Percentiles rank a stretch among this genome's conserved stretches.
phyloP scores from a whole-genome alignment of 73 alveolate genomes.

The Tetrahymena borealis region DNA sequence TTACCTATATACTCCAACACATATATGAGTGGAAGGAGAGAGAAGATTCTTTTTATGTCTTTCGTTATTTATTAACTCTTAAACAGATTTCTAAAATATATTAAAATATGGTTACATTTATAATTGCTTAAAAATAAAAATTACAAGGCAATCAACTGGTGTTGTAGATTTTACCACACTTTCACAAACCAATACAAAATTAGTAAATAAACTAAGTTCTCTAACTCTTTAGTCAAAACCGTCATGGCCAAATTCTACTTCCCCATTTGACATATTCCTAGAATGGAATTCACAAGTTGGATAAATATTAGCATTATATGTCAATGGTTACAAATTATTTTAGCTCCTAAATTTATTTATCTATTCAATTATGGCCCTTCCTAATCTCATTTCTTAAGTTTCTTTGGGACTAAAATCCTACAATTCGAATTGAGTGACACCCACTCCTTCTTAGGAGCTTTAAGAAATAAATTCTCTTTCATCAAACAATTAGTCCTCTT shows the following conservation, averaged over 20 bases:
- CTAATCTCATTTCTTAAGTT: background rate
- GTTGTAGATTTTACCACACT: background rate
- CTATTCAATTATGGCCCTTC: background rate
- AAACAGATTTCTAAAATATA: background rate
- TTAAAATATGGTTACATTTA: background rate
- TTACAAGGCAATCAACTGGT: background rate
- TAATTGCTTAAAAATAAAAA: background rate
- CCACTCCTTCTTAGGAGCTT: background rate
- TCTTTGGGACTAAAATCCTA: background rate
- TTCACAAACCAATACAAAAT: background rate
- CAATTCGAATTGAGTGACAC: background rate
- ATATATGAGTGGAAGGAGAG: background rate
- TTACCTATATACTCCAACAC: background rate
- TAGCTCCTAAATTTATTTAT: background rate
- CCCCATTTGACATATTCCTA: background rate
- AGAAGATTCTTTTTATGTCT: background rate
- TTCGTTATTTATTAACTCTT: background rate
- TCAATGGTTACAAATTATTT: background rate
- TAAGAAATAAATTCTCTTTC: background rate
- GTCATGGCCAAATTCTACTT: background rate
- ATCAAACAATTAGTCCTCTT: background rate
- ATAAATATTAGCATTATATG: background rate
- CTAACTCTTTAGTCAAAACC: background rate
- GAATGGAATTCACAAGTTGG: background rate
- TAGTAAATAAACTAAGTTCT: background rate